Evolutionary conservation across 371 early-diverging fungal genomes (phyloP).

Genomic region (Phascolomyces articulosus): DNA sequence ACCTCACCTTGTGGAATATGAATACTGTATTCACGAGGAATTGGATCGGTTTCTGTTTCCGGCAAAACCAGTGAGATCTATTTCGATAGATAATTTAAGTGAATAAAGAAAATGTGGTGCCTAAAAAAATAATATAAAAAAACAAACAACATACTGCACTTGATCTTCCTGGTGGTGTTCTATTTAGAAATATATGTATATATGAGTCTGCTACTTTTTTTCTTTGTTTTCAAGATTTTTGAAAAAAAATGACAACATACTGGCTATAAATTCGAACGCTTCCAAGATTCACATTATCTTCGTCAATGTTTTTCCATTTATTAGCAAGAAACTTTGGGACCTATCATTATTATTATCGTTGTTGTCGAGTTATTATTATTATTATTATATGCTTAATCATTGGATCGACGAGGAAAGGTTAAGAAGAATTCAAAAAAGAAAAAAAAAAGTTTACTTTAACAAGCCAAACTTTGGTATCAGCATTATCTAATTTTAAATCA

Average conservation of each 20-base stretch:
- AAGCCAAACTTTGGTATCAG: slow-evolving; percentile 83
- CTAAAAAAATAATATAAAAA: neutral
- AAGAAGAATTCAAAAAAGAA: slow-evolving; percentile 4
- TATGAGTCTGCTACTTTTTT: too few species aligned
- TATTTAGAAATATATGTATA: slow-evolving; percentile 8
- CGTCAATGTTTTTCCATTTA: slow-evolving; percentile 72
- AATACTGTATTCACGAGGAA: slow-evolving; percentile 81
- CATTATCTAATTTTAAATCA: slow-evolving; percentile 67
- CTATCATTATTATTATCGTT: too few species aligned
- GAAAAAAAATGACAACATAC: slow-evolving; percentile 28
- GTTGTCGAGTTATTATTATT: too few species aligned
- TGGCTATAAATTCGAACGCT: slow-evolving; percentile 76
- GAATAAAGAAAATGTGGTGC: neutral
- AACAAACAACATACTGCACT: slow-evolving; percentile 23
- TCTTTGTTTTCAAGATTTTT: neutral
- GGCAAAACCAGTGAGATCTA: slow-evolving; percentile 68
- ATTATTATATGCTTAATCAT: too few species aligned
- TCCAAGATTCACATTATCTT: slow-evolving; percentile 77
- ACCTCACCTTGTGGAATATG: slow-evolving; percentile 68
- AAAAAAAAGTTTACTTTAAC: slow-evolving; percentile 73
- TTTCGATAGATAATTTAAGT: neutral
- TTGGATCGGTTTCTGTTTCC: slow-evolving; percentile 48
- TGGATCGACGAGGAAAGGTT: too few species aligned
- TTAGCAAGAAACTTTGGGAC: slow-evolving; percentile 85
- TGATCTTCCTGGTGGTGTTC: slow-evolving; percentile 38